Conservation (phyloP, 139 green algal genomes). For the Chlamydomonas schloesseri region DNA sequence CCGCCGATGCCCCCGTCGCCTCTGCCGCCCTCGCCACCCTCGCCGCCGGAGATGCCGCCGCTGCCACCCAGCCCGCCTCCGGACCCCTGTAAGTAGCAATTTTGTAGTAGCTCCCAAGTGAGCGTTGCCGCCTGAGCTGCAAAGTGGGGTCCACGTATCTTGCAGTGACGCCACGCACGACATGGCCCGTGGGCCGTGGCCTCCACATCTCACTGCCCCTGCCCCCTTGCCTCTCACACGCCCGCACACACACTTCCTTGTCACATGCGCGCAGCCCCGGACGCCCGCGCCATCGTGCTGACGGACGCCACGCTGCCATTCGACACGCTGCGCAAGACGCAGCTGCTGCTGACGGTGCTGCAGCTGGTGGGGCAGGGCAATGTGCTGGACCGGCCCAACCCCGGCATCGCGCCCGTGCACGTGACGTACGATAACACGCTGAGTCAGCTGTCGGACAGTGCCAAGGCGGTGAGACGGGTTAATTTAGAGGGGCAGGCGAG, state of each 20-base stretch:
- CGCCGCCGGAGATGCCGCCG: neutral
- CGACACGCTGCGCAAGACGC: conserved; percentile 1
- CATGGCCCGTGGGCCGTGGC: no score
- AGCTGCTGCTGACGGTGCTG: neutral
- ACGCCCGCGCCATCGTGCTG: neutral
- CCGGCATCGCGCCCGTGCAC: conserved; percentile 8
- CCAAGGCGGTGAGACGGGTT: neutral
- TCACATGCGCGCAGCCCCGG: neutral
- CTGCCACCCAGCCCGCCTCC: neutral
- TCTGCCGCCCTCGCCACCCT: neutral
- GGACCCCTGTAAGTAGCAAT: neutral
- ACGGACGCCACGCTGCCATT: neutral
- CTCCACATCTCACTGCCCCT: no score
- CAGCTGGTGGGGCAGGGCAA: neutral
- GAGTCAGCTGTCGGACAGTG: neutral
- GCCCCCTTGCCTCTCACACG: neutral
- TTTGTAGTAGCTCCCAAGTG: no score
- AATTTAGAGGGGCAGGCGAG: no score
- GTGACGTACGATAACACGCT: conserved; percentile 15
- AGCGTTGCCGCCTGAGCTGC: neutral
- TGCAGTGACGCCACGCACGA: no score
- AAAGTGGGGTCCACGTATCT: neutral
- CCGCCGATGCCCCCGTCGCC: neutral
- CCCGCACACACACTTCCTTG: neutral
- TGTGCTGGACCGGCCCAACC: neutral